These are phyloP conservation scores for Diaporthe aspalathi DNA, from an alignment of 2,329 filamentous ascomycete species.

Conservation along the genomic window DNA sequence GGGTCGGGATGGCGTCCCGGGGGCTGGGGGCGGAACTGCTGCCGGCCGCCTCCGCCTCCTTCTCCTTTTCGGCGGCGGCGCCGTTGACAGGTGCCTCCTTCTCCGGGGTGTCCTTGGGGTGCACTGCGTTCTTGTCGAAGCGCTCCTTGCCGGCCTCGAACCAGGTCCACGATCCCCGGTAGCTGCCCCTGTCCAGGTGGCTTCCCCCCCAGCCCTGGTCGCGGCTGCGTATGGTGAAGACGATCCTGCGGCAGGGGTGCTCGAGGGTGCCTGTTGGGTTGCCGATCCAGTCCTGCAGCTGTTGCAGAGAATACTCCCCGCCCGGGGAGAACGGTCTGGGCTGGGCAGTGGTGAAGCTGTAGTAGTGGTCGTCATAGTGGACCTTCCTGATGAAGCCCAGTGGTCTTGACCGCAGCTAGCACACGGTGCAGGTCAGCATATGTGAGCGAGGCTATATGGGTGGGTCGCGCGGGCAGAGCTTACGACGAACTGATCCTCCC, in stretches of 20 bases:
- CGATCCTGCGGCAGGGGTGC: conserved; percentile 68
- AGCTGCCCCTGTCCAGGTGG: conserved; percentile 51
- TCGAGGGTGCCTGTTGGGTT: conserved; percentile 55
- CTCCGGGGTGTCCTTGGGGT: conserved; percentile 13
- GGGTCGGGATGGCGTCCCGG: conserved; percentile 8
- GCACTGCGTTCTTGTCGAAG: conserved; percentile 52
- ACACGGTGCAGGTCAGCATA: no score
- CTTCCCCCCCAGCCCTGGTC: conserved; percentile 69
- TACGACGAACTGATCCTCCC: conserved; percentile 57
- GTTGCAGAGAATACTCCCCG: conserved; percentile 44
- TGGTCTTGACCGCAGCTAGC: conserved; percentile 55
- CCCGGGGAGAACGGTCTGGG: conserved; percentile 43
- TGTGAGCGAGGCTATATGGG: no score
- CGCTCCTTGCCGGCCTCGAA: conserved; percentile 72
- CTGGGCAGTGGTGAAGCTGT: conserved; percentile 34
- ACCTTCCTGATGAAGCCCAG: conserved; percentile 52
- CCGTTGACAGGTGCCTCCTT: not conserved
- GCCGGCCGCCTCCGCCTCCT: conserved; percentile 7
- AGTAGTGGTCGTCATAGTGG: conserved; percentile 41
- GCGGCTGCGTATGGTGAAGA: conserved; percentile 66
- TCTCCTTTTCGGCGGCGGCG: not conserved
- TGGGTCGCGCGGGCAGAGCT: conserved; percentile 39
- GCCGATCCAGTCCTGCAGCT: conserved; percentile 52
- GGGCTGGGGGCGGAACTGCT: conserved; percentile 4
- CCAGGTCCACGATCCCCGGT: conserved; percentile 67